Evolutionary conservation across 1,284 basidiomycete species (phyloP).

Genomic region (Moniliophthora roreri): DNA sequence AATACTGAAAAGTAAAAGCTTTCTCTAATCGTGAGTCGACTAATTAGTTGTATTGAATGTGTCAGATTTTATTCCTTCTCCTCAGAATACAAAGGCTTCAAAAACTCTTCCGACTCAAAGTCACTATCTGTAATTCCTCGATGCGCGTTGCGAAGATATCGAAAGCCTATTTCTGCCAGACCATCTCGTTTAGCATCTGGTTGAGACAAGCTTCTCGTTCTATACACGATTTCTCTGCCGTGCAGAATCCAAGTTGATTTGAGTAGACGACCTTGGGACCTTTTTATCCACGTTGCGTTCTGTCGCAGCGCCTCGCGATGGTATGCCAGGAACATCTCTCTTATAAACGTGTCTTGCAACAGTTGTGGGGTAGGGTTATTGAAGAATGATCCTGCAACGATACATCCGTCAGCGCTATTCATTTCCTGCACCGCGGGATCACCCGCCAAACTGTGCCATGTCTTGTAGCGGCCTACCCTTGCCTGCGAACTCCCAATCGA

Average conservation of each 20-base stretch:
- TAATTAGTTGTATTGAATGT: background rate
- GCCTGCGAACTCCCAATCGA: constrained; percentile 10
- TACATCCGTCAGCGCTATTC: background rate
- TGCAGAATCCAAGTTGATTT: constrained; percentile 7
- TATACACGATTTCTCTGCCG: constrained; percentile 7
- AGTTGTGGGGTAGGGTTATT: background rate
- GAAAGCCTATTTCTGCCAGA: background rate
- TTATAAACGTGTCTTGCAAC: background rate
- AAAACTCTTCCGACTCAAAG: background rate
- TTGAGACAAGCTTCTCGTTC: background rate
- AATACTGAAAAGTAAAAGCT: constrained; percentile 63
- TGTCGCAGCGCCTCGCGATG: background rate
- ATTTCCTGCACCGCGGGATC: background rate
- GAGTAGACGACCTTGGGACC: background rate
- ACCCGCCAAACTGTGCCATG: constrained; percentile 6
- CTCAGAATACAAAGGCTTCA: background rate
- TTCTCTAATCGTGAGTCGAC: constrained; percentile 29
- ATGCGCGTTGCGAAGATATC: background rate
- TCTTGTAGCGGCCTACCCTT: constrained; percentile 3
- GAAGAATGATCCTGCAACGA: background rate
- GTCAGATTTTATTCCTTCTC: background rate
- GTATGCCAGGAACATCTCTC: constrained; percentile 2
- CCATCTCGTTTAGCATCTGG: background rate
- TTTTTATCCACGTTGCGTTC: constrained; percentile 1
- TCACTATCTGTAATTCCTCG: background rate